Evolutionary conservation across 495 filamentous ascomycete species (phyloP), one percentile per base, ranked within the genome.

Genomic region (Neurospora sublineolata): DNA sequence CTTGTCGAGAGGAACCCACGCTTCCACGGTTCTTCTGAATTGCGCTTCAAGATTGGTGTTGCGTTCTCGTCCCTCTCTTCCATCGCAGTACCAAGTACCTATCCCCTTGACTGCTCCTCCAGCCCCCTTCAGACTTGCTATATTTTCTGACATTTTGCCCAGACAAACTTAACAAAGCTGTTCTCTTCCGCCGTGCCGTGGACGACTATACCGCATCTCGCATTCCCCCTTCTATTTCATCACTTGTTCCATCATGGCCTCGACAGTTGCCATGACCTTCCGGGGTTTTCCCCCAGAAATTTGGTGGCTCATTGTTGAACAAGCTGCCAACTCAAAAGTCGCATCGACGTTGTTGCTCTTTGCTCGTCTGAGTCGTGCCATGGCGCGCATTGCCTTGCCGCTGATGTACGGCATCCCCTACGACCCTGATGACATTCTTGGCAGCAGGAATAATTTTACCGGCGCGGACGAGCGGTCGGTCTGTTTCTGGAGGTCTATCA

Each of bases 401-500:
- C 80, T 84, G 72, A 80, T 94, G 0, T 94, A 94, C 76, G 83
- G 75, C 76, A 84, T 76, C 76, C 81, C 76, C 70, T 78, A 71
- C 74, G 73, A 70, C 69, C 82, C 58, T 46, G 18, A 7, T 46
- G 18, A 7, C 20, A 11, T 12, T 74, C 77, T 70, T 11, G 70
- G 73, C 27, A 42, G 72, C 68, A 44, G 23, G 10, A 37, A 73
- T 37, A 73, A 72, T 20, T 39, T 69, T 18, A 72, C 71, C 16
- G 42, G 72, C 36, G 68, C 72, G 23, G 44, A 72, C 30, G 74
- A 73, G 68, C 86, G 85, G 78, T 89, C 88, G 83, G 84, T 88
- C 16, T 82, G 86, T 5, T 79, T 91, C 40, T 94, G 92, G 92
- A 84, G 86, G 40, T 89, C 89, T 8, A 86, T 93, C 68, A 86